Conservation (phyloP, 2,329 filamentous ascomycete genomes). For the Ceratocystis papillata region DNA sequence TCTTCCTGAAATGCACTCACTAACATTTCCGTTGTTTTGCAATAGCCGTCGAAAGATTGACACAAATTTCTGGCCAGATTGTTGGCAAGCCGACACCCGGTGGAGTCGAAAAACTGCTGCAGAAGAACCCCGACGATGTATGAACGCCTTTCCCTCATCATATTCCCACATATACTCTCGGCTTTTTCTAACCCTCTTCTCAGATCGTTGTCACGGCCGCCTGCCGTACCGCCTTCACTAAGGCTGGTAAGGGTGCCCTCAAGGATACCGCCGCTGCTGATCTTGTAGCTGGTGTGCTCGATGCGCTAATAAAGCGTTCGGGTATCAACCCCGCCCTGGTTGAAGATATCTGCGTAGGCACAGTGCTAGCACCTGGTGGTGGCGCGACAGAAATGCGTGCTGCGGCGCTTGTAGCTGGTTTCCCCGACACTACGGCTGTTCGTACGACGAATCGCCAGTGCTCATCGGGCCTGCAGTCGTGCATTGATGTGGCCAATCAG, state of each 20-base stretch:
- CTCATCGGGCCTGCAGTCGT: conserved; percentile 83
- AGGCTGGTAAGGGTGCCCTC: conserved; percentile 85
- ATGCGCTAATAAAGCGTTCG: conserved; percentile 70
- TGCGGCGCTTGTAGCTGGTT: conserved; percentile 78
- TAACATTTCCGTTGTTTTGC: not conserved
- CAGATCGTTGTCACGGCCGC: conserved; percentile 83
- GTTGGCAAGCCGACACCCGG: conserved; percentile 47
- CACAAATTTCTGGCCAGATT: conserved; percentile 53
- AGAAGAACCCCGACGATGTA: conserved; percentile 60
- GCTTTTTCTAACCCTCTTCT: not conserved
- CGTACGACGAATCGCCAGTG: conserved; percentile 89
- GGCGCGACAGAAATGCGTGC: conserved; percentile 96
- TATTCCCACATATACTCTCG: not conserved
- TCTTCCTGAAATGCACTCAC: not conserved
- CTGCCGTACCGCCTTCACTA: conserved; percentile 84
- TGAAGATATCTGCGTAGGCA: conserved; percentile 86
- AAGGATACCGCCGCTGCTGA: conserved; percentile 88
- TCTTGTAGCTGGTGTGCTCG: conserved; percentile 73
- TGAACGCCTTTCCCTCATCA: conserved; percentile 25
- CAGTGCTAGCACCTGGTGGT: conserved; percentile 81
- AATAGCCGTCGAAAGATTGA: conserved; percentile 46
- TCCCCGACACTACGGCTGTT: conserved; percentile 75
- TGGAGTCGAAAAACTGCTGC: conserved; percentile 46
- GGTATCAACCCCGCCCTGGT: conserved; percentile 79
- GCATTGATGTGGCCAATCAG: conserved; percentile 87